Conservation (phyloP, 176 grass and related monocot genomes). For the Hordeum vulgare region MorexV3_pseudomolecules_assembly NC_058522.1:457964257-457964756, state of each 20-base stretch:
- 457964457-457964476: slow-evolving; percentile 79
- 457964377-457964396: slow-evolving; percentile 78
- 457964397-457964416: slow-evolving; percentile 60
- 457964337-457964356: slow-evolving; percentile 96
- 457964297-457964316: slow-evolving; percentile 86
- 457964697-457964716: slow-evolving; percentile 89
- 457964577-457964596: slow-evolving; percentile 88
- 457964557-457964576: slow-evolving; percentile 77
- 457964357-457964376: slow-evolving; percentile 85
- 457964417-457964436: slow-evolving; percentile 80
- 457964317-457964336: slow-evolving; percentile 87
- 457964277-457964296: slow-evolving; percentile 99
- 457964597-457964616: slow-evolving; percentile 82
- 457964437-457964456: slow-evolving; percentile 64
- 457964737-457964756: neutral
- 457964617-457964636: slow-evolving; percentile 92
- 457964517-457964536: slow-evolving; percentile 93
- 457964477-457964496: slow-evolving; percentile 65
- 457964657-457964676: slow-evolving; percentile 97
- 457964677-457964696: slow-evolving; percentile 77
- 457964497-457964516: slow-evolving; percentile 84
- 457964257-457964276: slow-evolving; percentile 95
- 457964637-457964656: slow-evolving; percentile 92
- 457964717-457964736: slow-evolving; percentile 57
- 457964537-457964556: slow-evolving; percentile 84